Evolutionary conservation across 805 yeast species (phyloP), one percentile per base, ranked within the genome.

Genomic region (Yamadazyma scolyti): DNA sequence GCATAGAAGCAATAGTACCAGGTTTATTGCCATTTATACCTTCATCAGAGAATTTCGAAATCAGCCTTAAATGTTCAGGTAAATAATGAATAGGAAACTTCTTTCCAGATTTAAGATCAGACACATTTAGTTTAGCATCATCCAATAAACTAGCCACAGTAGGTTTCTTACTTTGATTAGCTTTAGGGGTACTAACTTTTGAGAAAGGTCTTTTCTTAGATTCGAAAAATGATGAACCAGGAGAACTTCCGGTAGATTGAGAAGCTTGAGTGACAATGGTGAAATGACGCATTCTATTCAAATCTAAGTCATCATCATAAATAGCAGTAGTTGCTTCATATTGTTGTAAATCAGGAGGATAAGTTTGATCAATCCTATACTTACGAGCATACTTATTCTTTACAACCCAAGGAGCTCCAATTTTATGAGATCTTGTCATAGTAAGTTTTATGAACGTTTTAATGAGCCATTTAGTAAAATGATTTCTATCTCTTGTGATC

Each of bases 401-500:
- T 10, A 93, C 93, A 13, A 90, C 78, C 97, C 97, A 93, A 3
- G 97, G 97, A 3, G 97, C 90, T 3, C 97, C 97, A 25, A 80
- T 68, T 68, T 83, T 85, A 33, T 81, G 72, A 2, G 89, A 84
- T 34, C 95, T 75, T 6, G 82, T 69, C 52, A 86, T 71, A 26
- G 86, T 73, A 52, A 84, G 71, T 57, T 89, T 84, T 52, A 89
- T 71, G 52, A 93, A 80, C n/a, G 96, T 81, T 54, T 89, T 83
- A 21, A 93, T 82, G 32, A 83, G 72, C 76, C 89, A 82, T 56
- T 90, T 93, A 7, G 97, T 89, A 61, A 88, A 89, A 32, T 82
- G 71, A 39, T 82, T 81, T 38, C 97, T 71, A 50, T 90, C 96
- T 42, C 98, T 71, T 20, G 82, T 65, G 14, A 93, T 75, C 45